phyloP scores from a whole-genome alignment of 225 moss, liverwort and hornwort species.

The Neckera pumila region DNA sequence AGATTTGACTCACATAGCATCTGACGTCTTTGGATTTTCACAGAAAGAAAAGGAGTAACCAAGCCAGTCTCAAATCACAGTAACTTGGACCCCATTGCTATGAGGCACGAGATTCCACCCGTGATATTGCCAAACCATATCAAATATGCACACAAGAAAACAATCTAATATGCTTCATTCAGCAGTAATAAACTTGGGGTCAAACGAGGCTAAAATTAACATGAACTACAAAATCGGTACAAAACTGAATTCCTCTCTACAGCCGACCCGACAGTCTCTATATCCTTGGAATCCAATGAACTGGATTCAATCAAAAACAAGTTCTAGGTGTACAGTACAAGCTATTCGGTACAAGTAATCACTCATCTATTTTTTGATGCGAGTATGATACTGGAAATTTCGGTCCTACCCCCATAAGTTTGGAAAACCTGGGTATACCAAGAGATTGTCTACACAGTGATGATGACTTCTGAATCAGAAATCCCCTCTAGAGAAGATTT shows the following conservation, averaged over 20 bases:
- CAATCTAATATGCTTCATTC: background rate
- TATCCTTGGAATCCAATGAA: background rate
- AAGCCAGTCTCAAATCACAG: background rate
- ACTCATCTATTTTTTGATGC: background rate
- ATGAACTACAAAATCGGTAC: background rate
- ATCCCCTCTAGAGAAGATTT: background rate
- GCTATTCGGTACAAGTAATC: slow-evolving; percentile 18
- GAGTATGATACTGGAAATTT: slow-evolving; percentile 5
- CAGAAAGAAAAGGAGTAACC: background rate
- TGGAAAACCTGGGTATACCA: slow-evolving; percentile 2
- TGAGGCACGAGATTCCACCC: background rate
- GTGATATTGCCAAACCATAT: background rate
- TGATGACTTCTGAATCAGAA: slow-evolving; percentile 16
- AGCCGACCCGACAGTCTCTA: background rate
- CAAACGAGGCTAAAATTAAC: background rate
- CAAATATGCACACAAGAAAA: background rate
- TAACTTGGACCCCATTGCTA: background rate
- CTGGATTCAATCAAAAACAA: background rate
- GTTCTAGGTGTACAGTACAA: slow-evolving; percentile 10
- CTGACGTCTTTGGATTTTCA: background rate
- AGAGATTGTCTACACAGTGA: slow-evolving; percentile 38
- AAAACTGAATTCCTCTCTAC: slow-evolving; percentile 6
- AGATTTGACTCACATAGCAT: background rate
- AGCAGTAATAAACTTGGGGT: background rate
- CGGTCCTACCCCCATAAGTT: background rate